These are phyloP conservation scores for Penicillium frequentans DNA, from an alignment of 2,329 filamentous ascomycete species.

Conservation along the genomic window DNA sequence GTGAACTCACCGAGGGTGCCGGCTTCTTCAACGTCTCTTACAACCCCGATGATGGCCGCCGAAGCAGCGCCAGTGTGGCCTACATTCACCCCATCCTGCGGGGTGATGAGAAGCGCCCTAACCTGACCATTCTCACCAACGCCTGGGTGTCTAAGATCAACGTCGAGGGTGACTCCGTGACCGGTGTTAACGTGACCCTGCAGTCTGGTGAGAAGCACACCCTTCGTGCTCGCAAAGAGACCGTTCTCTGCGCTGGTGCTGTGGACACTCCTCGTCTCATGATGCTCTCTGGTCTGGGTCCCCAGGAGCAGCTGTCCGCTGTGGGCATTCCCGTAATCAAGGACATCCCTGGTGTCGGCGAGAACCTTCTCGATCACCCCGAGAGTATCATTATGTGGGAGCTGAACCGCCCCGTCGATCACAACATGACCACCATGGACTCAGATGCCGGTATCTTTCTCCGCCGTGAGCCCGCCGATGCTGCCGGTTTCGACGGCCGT, in stretches of 20 bases:
- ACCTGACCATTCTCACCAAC: slow-evolving; percentile 82
- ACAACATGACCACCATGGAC: slow-evolving; percentile 85
- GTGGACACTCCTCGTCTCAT: slow-evolving; percentile 75
- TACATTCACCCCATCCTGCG: slow-evolving; percentile 91
- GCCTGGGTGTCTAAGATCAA: slow-evolving; percentile 85
- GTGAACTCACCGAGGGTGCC: slow-evolving; percentile 71
- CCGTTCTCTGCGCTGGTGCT: slow-evolving; percentile 75
- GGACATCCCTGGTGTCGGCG: slow-evolving; percentile 62
- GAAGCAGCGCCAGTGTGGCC: slow-evolving; percentile 83
- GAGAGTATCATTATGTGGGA: slow-evolving; percentile 73
- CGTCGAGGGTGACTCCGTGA: slow-evolving; percentile 67
- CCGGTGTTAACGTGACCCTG: slow-evolving; percentile 70
- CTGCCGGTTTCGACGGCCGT: slow-evolving; percentile 67
- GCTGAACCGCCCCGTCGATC: slow-evolving; percentile 73
- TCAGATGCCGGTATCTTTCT: slow-evolving; percentile 88
- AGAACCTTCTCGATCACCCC: slow-evolving; percentile 65
- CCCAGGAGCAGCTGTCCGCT: slow-evolving; percentile 51
- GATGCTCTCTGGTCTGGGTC: slow-evolving; percentile 55
- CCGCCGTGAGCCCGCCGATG: slow-evolving; percentile 71
- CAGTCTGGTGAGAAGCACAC: slow-evolving; percentile 58
- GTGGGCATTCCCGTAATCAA: slow-evolving; percentile 60
- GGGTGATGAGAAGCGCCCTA: slow-evolving; percentile 77
- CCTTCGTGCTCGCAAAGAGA: slow-evolving; percentile 68
- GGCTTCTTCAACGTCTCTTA: slow-evolving; percentile 91
- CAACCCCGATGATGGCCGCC: slow-evolving; percentile 81